Evolutionary conservation across 2,329 filamentous ascomycete species (phyloP), one percentile per base, ranked within the genome.

Genomic region (Sarocladium brachiariae): DNA sequence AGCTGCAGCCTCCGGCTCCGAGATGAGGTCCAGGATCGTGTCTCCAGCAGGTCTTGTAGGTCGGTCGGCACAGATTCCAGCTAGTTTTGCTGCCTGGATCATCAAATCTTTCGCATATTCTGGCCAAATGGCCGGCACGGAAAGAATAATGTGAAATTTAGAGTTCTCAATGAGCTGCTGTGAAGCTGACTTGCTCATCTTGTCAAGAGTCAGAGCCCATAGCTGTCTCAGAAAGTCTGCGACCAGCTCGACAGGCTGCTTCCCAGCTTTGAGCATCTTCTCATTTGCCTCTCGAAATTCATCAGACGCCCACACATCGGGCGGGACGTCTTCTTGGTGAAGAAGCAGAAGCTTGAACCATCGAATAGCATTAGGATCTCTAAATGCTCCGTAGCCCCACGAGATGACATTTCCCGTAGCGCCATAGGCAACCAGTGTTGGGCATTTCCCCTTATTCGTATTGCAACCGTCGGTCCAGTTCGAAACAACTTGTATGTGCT

Each of bases 91-190:
- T 0, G 70, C 72, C 1, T 63, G 43, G 0, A 58, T 53, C 71
- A 76, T 74, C 0, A 61, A 52, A 1, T 51, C 19, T 1, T 64
- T 63, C 1, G 67, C 66, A 50, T 71, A 70, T 0, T 63, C 56
- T 0, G 68, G 66, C 72, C 73, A 76, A 8, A 75, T 74, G 0
- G 72, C 72, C 0, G 73, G 72, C 0, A 76, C 33, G 0, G 72
- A 75, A 1, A 72, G 54, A 1, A 74, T 62, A 2, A 75, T 56
- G 11, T 69, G 60, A 10, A 73, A 61, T 0, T 19, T 9, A 3
- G 30, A 37, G n/a, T 25, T 37, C 8, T 49, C 31, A 9, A 37
- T 19, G 33, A 49, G 33, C 14, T 9, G 5, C 19, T 5, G 14
- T 11, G 10, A 8, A 11, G 7, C 19, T 4, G 46, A 35, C 21